A percentile compares a stretch with the other conserved stretches of the same genome.
phyloP scores from a whole-genome alignment of 495 filamentous ascomycete species.

The Geoglossum glabrum region DNA sequence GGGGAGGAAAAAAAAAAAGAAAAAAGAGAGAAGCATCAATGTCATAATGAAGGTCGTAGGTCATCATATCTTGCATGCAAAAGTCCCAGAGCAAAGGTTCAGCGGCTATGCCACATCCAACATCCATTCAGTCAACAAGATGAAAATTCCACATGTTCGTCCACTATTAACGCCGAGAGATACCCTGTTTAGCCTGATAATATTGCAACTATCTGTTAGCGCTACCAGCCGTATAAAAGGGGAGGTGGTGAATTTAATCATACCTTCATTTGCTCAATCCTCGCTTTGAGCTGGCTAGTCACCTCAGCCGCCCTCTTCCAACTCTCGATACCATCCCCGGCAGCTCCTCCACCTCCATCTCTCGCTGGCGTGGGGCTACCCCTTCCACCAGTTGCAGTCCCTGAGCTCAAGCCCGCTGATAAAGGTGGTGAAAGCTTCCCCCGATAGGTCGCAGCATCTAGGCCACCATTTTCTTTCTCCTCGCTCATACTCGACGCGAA shows the following conservation, averaged over 20 bases:
- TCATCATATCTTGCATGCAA: background rate
- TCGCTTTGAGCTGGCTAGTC: conserved; percentile 84
- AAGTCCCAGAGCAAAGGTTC: background rate
- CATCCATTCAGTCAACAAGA: background rate
- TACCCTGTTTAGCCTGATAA: background rate
- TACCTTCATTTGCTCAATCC: conserved; percentile 82
- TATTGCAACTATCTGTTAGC: background rate
- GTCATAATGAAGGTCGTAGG: background rate
- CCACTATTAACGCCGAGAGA: background rate
- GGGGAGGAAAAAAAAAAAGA: background rate
- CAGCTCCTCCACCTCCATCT: conserved; percentile 15
- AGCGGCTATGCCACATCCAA: background rate
- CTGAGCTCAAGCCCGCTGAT: conserved; percentile 20
- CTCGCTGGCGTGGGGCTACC: conserved; percentile 4
- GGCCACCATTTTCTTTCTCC: conserved; percentile 56
- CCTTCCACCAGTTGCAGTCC: conserved; percentile 23
- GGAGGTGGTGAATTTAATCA: conserved; percentile 9
- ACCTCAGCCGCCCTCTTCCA: conserved; percentile 99
- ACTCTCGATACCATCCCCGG: conserved; percentile 50
- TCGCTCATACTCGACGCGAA: conserved; percentile 57
- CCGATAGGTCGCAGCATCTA: conserved; percentile 17
- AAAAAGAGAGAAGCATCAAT: background rate
- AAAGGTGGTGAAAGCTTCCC: conserved; percentile 10
- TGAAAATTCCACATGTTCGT: background rate
- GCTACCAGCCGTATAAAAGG: background rate